Evolutionary conservation across 768 basidiomycete genomes (phyloP).

Genomic region (Tephrocybe sp.): DNA sequence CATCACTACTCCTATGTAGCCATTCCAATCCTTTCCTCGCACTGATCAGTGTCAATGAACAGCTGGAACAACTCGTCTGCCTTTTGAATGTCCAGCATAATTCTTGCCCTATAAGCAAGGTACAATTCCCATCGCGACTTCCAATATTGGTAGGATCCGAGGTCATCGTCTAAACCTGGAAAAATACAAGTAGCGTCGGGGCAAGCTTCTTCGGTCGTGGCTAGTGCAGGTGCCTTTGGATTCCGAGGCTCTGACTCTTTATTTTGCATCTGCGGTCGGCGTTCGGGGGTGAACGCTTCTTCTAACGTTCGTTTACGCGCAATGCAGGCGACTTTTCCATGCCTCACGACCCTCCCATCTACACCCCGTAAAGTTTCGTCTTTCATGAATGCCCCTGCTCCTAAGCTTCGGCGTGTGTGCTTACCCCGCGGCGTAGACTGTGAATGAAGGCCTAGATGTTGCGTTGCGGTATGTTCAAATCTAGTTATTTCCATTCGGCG

Average conservation of each 20-base stretch:
- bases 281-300: background rate
- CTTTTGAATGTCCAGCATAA: constrained; percentile 1
- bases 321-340: background rate
- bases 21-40: constrained; percentile 19
- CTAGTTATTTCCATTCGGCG: background rate
- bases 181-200: background rate
- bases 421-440: background rate
- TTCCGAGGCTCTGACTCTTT: background rate
- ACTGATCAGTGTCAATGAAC: constrained; percentile 39
- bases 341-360: constrained; percentile 11
- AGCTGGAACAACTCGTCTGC: constrained; percentile 37
- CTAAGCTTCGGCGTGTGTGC: constrained; percentile 1
- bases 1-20: too few relatives aligned
- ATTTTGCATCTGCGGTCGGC: background rate
- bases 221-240: background rate
- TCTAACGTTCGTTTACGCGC: background rate
- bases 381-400: constrained; percentile 16
- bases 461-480: too few relatives aligned
- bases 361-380: constrained; percentile 11
- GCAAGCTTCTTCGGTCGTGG: background rate
- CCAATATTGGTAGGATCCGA: background rate
- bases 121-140: constrained; percentile 2
- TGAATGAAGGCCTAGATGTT: background rate
- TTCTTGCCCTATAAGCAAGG: background rate
- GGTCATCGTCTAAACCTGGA: background rate